Evolutionary conservation across 371 early-diverging fungal genomes (phyloP).

Genomic region (Chytridium lagenaria): DNA sequence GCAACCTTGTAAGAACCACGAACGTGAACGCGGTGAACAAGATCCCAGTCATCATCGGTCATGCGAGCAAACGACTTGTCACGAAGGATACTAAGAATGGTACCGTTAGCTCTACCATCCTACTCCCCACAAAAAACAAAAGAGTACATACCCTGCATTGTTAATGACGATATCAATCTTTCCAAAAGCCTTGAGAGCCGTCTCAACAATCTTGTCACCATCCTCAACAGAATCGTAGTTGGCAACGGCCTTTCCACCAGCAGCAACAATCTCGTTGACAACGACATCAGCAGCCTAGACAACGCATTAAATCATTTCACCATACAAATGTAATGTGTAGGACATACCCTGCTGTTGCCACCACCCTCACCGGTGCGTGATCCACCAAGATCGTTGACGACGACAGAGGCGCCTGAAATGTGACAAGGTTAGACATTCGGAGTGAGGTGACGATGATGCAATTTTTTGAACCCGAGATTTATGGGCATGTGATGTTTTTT

Average conservation of each 20-base stretch:
- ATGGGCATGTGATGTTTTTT: no score
- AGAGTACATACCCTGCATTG: slow-evolving; percentile 79
- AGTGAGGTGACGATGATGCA: background rate
- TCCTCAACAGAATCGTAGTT: slow-evolving; percentile 97
- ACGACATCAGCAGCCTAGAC: slow-evolving; percentile 91
- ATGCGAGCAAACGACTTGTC: slow-evolving; percentile 95
- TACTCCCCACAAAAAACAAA: no score
- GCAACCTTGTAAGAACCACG: slow-evolving; percentile 94
- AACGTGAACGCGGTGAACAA: slow-evolving; percentile 91
- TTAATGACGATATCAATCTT: slow-evolving; percentile 95
- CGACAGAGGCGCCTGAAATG: slow-evolving; percentile 69
- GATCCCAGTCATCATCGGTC: slow-evolving; percentile 96
- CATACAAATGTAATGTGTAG: background rate
- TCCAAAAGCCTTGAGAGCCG: slow-evolving; percentile 94
- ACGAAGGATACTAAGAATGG: slow-evolving; percentile 80
- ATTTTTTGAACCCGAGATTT: no score
- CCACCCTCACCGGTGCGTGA: slow-evolving; percentile 81
- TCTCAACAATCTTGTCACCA: slow-evolving; percentile 95
- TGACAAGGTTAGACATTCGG: slow-evolving; percentile 11
- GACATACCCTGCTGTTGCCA: slow-evolving; percentile 44
- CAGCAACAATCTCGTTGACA: slow-evolving; percentile 88
- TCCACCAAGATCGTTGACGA: slow-evolving; percentile 84
- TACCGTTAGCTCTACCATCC: no score
- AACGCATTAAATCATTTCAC: slow-evolving; percentile 33
- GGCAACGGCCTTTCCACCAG: slow-evolving; percentile 95